Conservation (phyloP, 2,329 filamentous ascomycete species). For the Fusarium neocosmosporiellum region DNA sequence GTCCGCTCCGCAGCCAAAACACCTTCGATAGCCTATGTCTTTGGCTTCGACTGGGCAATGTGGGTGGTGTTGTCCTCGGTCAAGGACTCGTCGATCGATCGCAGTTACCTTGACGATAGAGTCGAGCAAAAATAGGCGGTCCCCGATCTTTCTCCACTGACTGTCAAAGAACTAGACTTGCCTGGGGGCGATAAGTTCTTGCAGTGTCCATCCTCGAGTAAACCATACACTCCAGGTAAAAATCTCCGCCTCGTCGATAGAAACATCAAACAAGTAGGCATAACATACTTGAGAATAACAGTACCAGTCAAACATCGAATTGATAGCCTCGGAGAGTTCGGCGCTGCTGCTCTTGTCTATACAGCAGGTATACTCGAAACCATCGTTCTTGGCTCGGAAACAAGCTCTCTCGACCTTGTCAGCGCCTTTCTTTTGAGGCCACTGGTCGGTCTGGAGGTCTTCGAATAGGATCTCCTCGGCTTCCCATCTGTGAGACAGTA, state of each 20-base stretch:
- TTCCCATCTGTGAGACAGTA: neutral
- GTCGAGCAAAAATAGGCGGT: neutral
- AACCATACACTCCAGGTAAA: neutral
- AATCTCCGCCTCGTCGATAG: neutral
- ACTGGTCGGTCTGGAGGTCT: neutral
- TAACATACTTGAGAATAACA: neutral
- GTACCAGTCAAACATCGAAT: neutral
- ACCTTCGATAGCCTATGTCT: too few relatives aligned
- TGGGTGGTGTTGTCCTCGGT: neutral
- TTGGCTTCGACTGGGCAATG: neutral
- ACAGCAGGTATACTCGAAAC: neutral
- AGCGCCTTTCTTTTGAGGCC: neutral
- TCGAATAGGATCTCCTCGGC: neutral
- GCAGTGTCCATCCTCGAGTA: neutral
- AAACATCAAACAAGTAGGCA: neutral
- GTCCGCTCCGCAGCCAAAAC: neutral
- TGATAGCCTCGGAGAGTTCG: neutral
- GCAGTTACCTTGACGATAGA: neutral
- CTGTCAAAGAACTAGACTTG: neutral
- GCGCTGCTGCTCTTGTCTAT: neutral
- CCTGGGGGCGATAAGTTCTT: neutral
- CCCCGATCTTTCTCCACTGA: neutral
- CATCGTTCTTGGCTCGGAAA: fast-evolving
- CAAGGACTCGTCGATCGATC: neutral
- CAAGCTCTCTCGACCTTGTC: neutral